Evolutionary conservation across 352 stramenopile species (phyloP).

Genomic region (Halophytophthora polymorphica): DNA sequence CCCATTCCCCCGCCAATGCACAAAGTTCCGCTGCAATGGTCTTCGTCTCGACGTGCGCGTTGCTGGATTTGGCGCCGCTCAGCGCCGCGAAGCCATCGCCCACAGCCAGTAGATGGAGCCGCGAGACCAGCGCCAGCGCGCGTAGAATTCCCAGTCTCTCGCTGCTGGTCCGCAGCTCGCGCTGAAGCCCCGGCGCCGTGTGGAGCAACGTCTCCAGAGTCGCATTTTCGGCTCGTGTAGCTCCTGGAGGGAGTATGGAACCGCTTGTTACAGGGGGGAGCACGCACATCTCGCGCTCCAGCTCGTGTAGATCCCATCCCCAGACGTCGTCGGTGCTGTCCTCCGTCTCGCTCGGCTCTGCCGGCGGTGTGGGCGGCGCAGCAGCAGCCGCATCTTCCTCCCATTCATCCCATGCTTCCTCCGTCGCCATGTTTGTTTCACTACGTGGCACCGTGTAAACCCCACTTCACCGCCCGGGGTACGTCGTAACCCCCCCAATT

Average conservation of each 20-base stretch:
- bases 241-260: neutral
- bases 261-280: slow-evolving; percentile 11
- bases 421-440: neutral
- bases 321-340: slow-evolving; percentile 5
- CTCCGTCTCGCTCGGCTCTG: neutral
- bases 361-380: neutral
- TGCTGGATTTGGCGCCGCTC: neutral
- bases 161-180: slow-evolving; percentile 1
- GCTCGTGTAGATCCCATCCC: slow-evolving; percentile 34
- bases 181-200: slow-evolving; percentile 3
- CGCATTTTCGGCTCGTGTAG: slow-evolving; percentile 1
- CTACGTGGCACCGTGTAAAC: neutral
- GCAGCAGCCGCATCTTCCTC: neutral
- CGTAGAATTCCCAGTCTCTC: slow-evolving; percentile 23
- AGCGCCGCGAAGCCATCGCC: slow-evolving; percentile 24
- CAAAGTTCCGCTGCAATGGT: slow-evolving; percentile 12
- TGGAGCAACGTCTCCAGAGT: slow-evolving; percentile 9
- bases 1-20: slow-evolving; percentile 35
- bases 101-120: slow-evolving; percentile 29
- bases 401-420: neutral
- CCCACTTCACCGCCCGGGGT: too few species aligned
- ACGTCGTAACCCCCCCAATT: too few species aligned
- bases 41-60: slow-evolving; percentile 10
- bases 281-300: slow-evolving; percentile 36
- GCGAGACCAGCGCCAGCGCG: slow-evolving; percentile 37